Conservation (phyloP, 495 filamentous ascomycete species). For the Wilcoxina mikolae region DNA sequence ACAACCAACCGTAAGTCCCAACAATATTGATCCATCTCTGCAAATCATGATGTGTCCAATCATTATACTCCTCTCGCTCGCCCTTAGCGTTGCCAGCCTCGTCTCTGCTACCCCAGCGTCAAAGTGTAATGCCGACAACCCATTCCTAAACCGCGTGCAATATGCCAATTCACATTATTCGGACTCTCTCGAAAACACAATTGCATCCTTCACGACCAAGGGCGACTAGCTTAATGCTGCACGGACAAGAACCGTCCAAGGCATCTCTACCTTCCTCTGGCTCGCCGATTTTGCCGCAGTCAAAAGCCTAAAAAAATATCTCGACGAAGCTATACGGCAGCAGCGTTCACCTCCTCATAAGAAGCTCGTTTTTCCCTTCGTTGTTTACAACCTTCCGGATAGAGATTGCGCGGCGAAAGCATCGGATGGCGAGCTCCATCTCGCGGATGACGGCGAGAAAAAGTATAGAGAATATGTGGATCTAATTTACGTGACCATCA, state of each 20-base stretch:
- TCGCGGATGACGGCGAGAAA: conserved; percentile 36
- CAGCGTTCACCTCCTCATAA: conserved; percentile 34
- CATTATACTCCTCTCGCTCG: too few species aligned
- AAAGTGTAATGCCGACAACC: conserved; percentile 14
- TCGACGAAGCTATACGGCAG: conserved; percentile 40
- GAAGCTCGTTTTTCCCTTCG: conserved; percentile 36
- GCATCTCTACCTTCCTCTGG: conserved; percentile 45
- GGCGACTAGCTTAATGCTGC: conserved; percentile 30
- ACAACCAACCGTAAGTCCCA: too few species aligned
- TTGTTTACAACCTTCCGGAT: conserved; percentile 53
- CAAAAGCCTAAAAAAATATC: conserved; percentile 14
- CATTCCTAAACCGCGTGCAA: conserved; percentile 13
- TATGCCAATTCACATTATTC: conserved; percentile 43
- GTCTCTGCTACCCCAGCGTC: not conserved
- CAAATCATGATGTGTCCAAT: too few species aligned
- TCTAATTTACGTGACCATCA: conserved; percentile 27
- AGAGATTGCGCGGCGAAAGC: conserved; percentile 49
- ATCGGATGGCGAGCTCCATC: conserved; percentile 43
- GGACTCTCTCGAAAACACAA: conserved; percentile 36
- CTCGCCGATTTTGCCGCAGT: conserved; percentile 29
- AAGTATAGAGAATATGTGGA: conserved; percentile 52
- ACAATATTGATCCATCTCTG: too few species aligned
- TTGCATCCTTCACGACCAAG: conserved; percentile 34
- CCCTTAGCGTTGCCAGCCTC: not conserved
- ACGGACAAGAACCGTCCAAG: conserved; percentile 35